phyloP scores from a whole-genome alignment of 371 early-diverging fungal species.

The Thermomucor indicae-seudaticae region DNA sequence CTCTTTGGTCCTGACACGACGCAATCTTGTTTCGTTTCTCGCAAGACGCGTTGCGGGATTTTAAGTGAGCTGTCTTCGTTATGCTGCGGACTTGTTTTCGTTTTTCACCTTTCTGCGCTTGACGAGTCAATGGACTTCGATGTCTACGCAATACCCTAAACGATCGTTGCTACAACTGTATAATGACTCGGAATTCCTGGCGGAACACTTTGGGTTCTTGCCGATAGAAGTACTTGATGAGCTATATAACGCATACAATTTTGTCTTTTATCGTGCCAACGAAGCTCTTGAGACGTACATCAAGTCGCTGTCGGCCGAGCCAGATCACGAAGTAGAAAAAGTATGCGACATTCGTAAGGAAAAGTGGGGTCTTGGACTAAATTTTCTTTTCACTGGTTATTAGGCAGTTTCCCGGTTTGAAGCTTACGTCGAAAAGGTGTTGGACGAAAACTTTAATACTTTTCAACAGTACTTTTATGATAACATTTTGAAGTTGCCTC shows the following conservation, averaged over 20 bases:
- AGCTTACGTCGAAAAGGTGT: conserved; percentile 3
- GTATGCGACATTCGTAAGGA: neutral
- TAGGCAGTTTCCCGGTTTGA: conserved; percentile 9
- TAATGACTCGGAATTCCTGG: conserved; percentile 8
- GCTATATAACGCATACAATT: conserved; percentile 11
- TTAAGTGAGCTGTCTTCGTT: neutral
- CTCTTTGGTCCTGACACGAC: too few relatives aligned
- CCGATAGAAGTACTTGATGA: conserved; percentile 8
- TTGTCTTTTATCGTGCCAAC: conserved; percentile 4
- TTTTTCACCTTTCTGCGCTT: neutral
- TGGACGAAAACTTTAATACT: conserved; percentile 11
- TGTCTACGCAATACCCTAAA: neutral
- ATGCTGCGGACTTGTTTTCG: neutral
- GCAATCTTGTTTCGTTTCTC: too few relatives aligned
- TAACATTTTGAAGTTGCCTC: conserved; percentile 6
- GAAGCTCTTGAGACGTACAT: conserved; percentile 6
- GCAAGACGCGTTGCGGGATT: neutral
- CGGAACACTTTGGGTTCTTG: conserved; percentile 12
- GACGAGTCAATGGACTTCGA: neutral
- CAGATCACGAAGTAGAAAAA: neutral
- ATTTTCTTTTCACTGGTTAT: neutral
- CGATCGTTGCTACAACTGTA: conserved; percentile 4
- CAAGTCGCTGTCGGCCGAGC: neutral
- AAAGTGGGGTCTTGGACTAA: neutral
- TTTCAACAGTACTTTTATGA: conserved; percentile 15